Conservation (phyloP, 169 alveolate genomes). For the Plasmodium gonderi region DNA sequence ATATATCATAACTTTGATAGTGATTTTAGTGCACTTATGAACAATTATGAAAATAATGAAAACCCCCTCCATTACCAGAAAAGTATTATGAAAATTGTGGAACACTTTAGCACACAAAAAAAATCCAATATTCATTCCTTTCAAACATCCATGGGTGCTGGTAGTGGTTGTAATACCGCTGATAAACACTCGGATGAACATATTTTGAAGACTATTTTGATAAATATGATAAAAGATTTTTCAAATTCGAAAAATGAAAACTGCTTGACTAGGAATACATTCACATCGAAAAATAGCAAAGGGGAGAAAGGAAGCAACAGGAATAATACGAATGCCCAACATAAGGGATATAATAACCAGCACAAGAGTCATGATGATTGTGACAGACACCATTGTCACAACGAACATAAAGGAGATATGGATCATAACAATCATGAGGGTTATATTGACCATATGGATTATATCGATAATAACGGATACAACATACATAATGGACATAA, state of each 20-base stretch:
- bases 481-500: background rate
- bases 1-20: background rate
- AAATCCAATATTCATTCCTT: background rate
- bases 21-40: slow-evolving; percentile 6
- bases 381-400: background rate
- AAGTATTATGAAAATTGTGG: background rate
- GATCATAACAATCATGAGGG: background rate
- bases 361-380: background rate
- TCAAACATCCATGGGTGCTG: background rate
- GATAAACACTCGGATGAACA: slow-evolving; percentile 13
- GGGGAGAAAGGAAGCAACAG: background rate
- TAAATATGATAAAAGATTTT: slow-evolving; percentile 29
- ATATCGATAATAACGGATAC: background rate
- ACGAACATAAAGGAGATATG: background rate
- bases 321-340: background rate
- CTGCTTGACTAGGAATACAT: background rate
- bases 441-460: background rate
- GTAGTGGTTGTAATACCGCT: background rate
- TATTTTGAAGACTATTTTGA: slow-evolving; percentile 28
- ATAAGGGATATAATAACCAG: background rate
- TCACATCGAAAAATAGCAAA: background rate
- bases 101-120: background rate
- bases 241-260: background rate
- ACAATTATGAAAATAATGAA: slow-evolving; percentile 30
- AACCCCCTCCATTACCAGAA: background rate